Evolutionary conservation across 2,329 filamentous ascomycete genomes (phyloP).

Genomic region (Zarea fungicola): DNA sequence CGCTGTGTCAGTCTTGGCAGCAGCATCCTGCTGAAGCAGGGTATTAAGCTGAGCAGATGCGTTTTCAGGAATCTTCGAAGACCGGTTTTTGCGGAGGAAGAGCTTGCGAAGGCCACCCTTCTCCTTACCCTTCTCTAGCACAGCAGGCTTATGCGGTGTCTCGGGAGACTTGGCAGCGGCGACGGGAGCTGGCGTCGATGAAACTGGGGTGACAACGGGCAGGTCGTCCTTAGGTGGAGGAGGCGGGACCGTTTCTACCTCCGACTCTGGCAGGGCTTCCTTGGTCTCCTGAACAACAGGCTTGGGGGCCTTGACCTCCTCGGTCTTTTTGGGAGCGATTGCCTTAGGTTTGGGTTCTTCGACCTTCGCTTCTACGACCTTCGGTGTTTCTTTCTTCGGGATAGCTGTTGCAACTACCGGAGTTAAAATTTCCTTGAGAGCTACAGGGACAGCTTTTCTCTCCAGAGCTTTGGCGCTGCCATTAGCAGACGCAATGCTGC

Average conservation of each 20-base stretch:
- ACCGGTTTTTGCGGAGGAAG: slow-evolving; percentile 59
- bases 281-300: not conserved
- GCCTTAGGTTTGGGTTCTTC: too few species aligned
- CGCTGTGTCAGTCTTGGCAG: slow-evolving; percentile 14
- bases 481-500: slow-evolving; percentile 2
- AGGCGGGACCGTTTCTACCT: slow-evolving; percentile 1
- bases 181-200: slow-evolving; percentile 30
- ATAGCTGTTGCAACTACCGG: too few species aligned
- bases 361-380: too few species aligned
- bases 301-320: not conserved
- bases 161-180: slow-evolving; percentile 15
- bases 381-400: too few species aligned
- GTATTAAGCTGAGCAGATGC: slow-evolving; percentile 46
- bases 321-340: too few species aligned
- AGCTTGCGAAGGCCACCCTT: slow-evolving; percentile 57
- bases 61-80: slow-evolving; percentile 52
- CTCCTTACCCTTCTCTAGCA: slow-evolving; percentile 35
- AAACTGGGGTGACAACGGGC: slow-evolving; percentile 17
- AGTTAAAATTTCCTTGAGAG: too few species aligned
- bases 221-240: slow-evolving; percentile 22
- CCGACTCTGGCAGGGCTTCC: not conserved
- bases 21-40: slow-evolving; percentile 41
- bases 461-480: slow-evolving; percentile 5
- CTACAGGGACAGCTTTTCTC: not conserved
- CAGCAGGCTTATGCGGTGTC: slow-evolving; percentile 10